phyloP scores from a whole-genome alignment of 352 stramenopile genomes.

The Aphanomyces euteiches region DNA sequence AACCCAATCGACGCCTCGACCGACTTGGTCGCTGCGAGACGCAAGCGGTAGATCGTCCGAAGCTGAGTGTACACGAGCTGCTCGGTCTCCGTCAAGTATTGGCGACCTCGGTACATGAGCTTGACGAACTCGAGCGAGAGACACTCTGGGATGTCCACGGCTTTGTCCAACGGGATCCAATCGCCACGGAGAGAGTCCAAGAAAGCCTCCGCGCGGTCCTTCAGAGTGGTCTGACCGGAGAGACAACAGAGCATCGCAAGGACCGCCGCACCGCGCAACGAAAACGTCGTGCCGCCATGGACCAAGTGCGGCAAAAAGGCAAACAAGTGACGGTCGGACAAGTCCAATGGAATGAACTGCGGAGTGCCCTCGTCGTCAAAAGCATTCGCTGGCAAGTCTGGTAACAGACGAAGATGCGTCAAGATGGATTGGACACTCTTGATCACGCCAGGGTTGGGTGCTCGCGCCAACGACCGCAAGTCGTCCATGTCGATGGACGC shows the following conservation, averaged over 20 bases:
- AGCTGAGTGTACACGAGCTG: slow-evolving; percentile 9
- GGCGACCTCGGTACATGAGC: slow-evolving; percentile 21
- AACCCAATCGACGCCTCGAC: slow-evolving; percentile 12
- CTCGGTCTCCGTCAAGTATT: not conserved
- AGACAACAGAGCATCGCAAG: slow-evolving; percentile 14
- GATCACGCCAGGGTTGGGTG: slow-evolving; percentile 7
- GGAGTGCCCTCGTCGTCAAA: not conserved
- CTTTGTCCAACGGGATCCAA: slow-evolving; percentile 10
- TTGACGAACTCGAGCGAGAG: slow-evolving; percentile 26
- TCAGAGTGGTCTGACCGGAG: slow-evolving; percentile 4
- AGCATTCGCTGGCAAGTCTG: not conserved
- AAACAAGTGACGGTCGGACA: slow-evolving; percentile 5
- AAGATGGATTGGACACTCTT: slow-evolving; percentile 11
- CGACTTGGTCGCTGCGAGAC: not conserved
- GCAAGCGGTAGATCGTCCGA: slow-evolving; percentile 3
- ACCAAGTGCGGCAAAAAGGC: slow-evolving; percentile 10
- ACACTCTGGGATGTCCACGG: slow-evolving; percentile 1
- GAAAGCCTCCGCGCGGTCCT: not conserved
- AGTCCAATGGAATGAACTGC: not conserved
- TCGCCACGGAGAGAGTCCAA: not conserved
- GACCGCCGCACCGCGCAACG: not conserved
- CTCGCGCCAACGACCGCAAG: slow-evolving; percentile 9
- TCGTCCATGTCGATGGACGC: slow-evolving; percentile 5
- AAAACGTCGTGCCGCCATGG: slow-evolving; percentile 11
- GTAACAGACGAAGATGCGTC: slow-evolving; percentile 1